These are phyloP conservation scores for Erysimum cheiranthoides DNA, from an alignment of 345 rosid genomes.

Conservation along the genomic window DNA sequence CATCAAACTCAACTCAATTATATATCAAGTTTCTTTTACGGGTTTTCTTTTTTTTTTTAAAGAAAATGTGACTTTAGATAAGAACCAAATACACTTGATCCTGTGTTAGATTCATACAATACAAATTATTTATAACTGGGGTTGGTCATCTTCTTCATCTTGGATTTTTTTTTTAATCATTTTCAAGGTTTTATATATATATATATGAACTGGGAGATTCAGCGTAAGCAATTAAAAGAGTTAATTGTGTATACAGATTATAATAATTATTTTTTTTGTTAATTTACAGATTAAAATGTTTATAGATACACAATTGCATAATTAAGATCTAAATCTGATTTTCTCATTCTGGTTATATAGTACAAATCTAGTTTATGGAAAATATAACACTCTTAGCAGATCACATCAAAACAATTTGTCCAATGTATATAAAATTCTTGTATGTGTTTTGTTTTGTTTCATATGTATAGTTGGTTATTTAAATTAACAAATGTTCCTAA, in stretches of 20 bases:
- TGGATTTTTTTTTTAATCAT: background rate
- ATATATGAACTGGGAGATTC: slow-evolving; percentile 2
- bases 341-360: background rate
- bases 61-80: slow-evolving; percentile 18
- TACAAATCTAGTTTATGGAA: slow-evolving; percentile 2
- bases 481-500: slow-evolving; percentile 18
- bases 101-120: slow-evolving; percentile 11
- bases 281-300: background rate
- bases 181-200: background rate
- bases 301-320: background rate
- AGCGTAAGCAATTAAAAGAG: slow-evolving; percentile 1
- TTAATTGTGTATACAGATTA: background rate
- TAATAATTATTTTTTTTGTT: too few species aligned
- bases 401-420: background rate
- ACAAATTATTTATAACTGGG: background rate
- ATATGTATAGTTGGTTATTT: background rate
- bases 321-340: slow-evolving; percentile 39
- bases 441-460: slow-evolving; percentile 24
- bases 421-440: background rate
- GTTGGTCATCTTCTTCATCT: slow-evolving; percentile 29
- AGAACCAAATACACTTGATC: background rate
- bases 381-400: slow-evolving; percentile 12
- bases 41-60: background rate
- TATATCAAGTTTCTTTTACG: background rate
- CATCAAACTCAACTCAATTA: slow-evolving; percentile 5